Evolutionary conservation across 164 flowering plant genomes (phyloP), one percentile per base, ranked within the genome.

Genomic region (Litsea cubeba): DNA sequence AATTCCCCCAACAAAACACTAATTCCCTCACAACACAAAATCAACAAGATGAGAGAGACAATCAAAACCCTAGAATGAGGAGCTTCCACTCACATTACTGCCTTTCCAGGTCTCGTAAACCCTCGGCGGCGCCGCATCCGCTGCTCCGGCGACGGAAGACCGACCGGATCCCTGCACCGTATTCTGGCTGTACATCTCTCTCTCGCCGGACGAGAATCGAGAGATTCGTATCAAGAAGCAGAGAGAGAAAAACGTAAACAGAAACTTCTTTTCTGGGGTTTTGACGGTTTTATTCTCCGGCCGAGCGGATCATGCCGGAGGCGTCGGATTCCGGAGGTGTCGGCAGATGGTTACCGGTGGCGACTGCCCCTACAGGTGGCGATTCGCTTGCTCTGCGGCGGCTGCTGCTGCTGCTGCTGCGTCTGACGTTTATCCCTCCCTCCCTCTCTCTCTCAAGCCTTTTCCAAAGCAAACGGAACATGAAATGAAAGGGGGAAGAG

Each of bases 61-160:
- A 3, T 14, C 17, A 11, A 25, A 23, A 64, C 67, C 67, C 28
- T 64, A 63, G 28, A 63, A 63, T 2, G 25, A 50, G 35, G 10
- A 71, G 22, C 51, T 25, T 51, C 24, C 5, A 80, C 94, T 89
- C 69, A 94, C 98, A 83, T 94, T 94, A 83, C 95, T 94, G 72
- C 98, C 98, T 80, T 94, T 92, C 98, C 98, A 94, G 15, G 84
- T 76, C 81, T 91, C 87, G 79, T 88, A 92, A 83, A 83, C 83
- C 84, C 88, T 83, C 12, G 84, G 82, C 76, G 85, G 83, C 66
- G 70, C 80, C 40, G 82, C 74, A n/a, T 74, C 87, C 23, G 63
- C 78, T 22, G 76, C 84, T 82, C 88, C 94, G 57, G 82, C 79
- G 46, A 40, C 46, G 40, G 77, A 68, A 30, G 40, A 80, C 73